Evolutionary conservation across 352 stramenopile genomes (phyloP).

Genomic region (Phytophthora pisi): DNA sequence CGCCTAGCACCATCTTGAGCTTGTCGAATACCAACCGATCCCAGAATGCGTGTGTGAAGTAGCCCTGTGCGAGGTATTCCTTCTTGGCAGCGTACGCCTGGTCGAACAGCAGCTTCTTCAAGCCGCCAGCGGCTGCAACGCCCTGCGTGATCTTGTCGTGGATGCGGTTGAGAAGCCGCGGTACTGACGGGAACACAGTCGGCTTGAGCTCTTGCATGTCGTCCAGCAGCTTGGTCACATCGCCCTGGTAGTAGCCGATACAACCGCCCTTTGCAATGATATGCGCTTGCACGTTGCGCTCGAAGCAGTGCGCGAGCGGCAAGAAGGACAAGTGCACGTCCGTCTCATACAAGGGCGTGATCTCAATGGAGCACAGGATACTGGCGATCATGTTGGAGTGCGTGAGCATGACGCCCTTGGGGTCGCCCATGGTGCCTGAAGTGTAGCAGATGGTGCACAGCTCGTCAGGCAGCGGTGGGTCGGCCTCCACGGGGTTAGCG

Average conservation of each 20-base stretch:
- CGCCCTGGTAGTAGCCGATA: conserved; percentile 93
- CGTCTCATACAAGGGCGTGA: conserved; percentile 28
- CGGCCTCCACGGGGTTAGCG: conserved; percentile 49
- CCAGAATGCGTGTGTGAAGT: conserved; percentile 77
- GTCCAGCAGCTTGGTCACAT: conserved; percentile 90
- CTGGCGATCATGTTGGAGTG: conserved; percentile 50
- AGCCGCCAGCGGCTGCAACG: conserved; percentile 73
- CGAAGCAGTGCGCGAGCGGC: conserved; percentile 95
- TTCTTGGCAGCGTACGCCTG: conserved; percentile 84
- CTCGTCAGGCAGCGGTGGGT: conserved; percentile 41
- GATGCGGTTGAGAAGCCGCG: conserved; percentile 95
- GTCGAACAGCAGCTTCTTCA: conserved; percentile 92
- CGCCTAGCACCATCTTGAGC: conserved; percentile 90
- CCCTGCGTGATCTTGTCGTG: conserved; percentile 92
- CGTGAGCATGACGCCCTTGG: conserved; percentile 58
- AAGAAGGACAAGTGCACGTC: conserved; percentile 93
- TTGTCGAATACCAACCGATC: conserved; percentile 95
- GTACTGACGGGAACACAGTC: conserved; percentile 92
- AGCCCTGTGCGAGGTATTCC: conserved; percentile 43
- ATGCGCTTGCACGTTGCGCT: conserved; percentile 68
- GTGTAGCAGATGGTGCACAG: conserved; percentile 71
- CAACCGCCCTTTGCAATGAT: conserved; percentile 73
- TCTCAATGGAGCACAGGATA: conserved; percentile 37
- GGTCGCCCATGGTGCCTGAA: conserved; percentile 51
- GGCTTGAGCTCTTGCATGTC: conserved; percentile 91